These are phyloP conservation scores for Raffaelea arxii DNA, from an alignment of 2,329 filamentous ascomycete genomes.

Conservation along the genomic window DNA sequence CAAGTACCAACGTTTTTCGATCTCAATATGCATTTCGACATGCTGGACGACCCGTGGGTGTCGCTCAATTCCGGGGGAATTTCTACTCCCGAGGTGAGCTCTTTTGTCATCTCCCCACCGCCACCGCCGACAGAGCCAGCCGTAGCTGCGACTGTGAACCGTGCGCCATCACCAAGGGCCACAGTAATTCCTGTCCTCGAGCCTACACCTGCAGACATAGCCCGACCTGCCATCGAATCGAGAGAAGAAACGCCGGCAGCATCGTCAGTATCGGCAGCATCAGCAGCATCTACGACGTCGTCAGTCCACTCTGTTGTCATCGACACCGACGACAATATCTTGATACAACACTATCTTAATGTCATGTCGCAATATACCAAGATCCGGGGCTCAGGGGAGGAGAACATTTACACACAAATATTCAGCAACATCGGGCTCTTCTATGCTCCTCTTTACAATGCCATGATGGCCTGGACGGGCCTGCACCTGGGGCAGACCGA, in stretches of 20 bases:
- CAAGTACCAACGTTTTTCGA: slow-evolving; percentile 4
- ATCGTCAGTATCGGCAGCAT: no score
- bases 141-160: no score
- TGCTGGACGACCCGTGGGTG: slow-evolving; percentile 3
- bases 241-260: no score
- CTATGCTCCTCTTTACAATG: slow-evolving; percentile 4
- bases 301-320: slow-evolving; percentile 1
- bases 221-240: no score
- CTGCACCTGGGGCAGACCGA: slow-evolving; percentile 5
- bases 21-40: slow-evolving; percentile 7
- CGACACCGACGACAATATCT: neutral
- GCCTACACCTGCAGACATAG: no score
- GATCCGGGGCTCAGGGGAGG: slow-evolving; percentile 4
- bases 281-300: neutral
- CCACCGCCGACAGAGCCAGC: neutral
- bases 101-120: no score
- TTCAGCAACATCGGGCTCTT: slow-evolving; percentile 7
- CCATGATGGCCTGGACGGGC: slow-evolving; percentile 7
- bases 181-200: no score
- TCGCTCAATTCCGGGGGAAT: neutral
- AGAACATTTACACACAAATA: slow-evolving; percentile 7
- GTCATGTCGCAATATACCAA: slow-evolving; percentile 6
- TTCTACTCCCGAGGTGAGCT: no score
- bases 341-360: slow-evolving; percentile 6
- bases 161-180: no score